Base-by-base conservation (phyloP, 768 basidiomycete species). In the Termitomyces titanicus region DNA sequence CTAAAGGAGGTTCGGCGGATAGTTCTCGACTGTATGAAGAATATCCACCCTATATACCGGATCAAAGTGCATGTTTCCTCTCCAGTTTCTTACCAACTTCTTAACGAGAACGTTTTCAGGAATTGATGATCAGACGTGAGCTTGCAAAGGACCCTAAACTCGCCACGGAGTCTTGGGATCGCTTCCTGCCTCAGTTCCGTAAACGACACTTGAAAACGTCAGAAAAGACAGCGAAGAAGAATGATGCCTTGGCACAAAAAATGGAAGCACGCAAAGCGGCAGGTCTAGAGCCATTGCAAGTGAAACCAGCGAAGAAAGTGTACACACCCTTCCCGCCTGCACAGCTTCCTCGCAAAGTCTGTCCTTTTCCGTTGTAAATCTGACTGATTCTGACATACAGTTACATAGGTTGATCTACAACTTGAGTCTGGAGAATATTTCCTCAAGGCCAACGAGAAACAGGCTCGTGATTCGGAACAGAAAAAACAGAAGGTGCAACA, bases 261-360 rank as follows among this genome's bases (percentile, higher is more conserved):
- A 77, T 81, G 27, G 83, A 81, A 61, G 85, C 85, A 15, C 79
- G 85, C 46, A 75, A 79, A 58, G 83, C 81, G 47, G 89, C 85
- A n/a, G 88, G 86, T 4, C 64, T 88, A 20, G 78, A 79, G 15
- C 67, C 74, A n/a, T 63, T 74, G 58, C 75, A 77, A 50, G 73
- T 79, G 46, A 71, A 85, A 63, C 76, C 74, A 20, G 79, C 83
- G 63, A 96, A 95, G 83, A 96, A 96, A 70, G 79, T 85, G 15
- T 98, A 98, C 71, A 98, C 97, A n/a, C 97, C 97, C 1, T 99
- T 98, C 83, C 97, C 97, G 35, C 97, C 97, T 31, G 76, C 95
- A 8, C 97, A 98, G 66, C 79, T 83, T 55, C 96, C 95, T 35
- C 86, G 93, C 63, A 98, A 98, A 80, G 92, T 92, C 63, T 52